Evolutionary conservation across 805 yeast genomes (phyloP), one percentile per base, ranked within the genome.

Genomic region (Kuraishia ogatae): DNA sequence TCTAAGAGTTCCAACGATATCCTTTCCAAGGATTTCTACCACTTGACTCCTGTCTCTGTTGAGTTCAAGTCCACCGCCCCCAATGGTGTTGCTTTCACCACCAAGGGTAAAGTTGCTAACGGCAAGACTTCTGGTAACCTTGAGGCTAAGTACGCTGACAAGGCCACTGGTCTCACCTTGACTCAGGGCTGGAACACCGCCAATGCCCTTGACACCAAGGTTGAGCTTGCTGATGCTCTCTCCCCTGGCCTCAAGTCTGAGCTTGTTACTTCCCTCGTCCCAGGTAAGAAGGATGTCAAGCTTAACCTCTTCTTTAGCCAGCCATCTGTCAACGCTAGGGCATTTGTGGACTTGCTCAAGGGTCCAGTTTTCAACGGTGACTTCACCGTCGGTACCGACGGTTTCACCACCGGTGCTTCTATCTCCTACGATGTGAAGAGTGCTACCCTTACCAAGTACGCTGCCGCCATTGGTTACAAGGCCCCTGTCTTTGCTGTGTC

Each of bases 141-240:
- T 57, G 98, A 94, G 76, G 88, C 96, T 66, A 90, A 89, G 80
- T 89, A 86, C 80, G 76, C 88, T 59, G 99, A 94, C 83, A 90
- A 90, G 81, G 81, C 91, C 60, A 79, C 94, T 59, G 97, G 97
- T 61, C 79, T 94, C 68, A 84, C 97, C 61, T 78, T 94, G 69
- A 91, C 97, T 64, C 98, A 94, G 81, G 97, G 97, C 70, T 92
- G 98, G 97, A 86, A 92, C 78, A 89, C 96, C 66, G 86, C 96
- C 73, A 93, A 93, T 75, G 81, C 87, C 61, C 79, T 94, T 70
- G 87, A 83, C 80, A 89, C 98, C 78, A 93, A 90, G 82, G 81
- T 94, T 65, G 97, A 93, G 79, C 81, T 94, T 67, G 81, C 85
- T 57, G 96, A 92, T 74, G 87, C 90, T 66, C 82, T 93, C 75